Percentiles rank a stretch among this genome's conserved stretches.
phyloP scores from a whole-genome alignment of 2,329 filamentous ascomycete genomes.

The Phaeomoniella chlamydospora region DNA sequence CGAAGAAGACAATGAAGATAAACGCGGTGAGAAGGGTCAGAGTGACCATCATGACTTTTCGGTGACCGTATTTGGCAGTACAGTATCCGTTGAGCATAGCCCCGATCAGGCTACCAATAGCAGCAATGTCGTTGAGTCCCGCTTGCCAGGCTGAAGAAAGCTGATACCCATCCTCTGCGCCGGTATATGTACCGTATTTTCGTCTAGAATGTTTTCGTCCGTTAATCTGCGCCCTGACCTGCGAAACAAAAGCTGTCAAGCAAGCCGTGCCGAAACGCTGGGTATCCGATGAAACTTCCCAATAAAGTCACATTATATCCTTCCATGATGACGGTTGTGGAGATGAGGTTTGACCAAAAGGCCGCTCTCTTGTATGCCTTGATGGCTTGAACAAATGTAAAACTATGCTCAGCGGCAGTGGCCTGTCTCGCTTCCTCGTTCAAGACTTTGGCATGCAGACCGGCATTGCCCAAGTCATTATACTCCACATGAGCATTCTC shows the following conservation, averaged over 20 bases:
- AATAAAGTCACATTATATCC: conserved; percentile 16
- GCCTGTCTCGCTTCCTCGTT: conserved; percentile 8
- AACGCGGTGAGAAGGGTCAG: conserved; percentile 29
- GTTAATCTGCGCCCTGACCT: too few relatives aligned
- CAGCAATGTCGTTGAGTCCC: conserved; percentile 3
- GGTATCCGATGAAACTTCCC: conserved; percentile 16
- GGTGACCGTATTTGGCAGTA: conserved; percentile 22
- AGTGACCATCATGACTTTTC: conserved; percentile 31
- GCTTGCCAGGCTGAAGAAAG: conserved; percentile 8
- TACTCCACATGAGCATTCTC: background rate
- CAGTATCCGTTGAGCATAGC: background rate
- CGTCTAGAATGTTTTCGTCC: too few relatives aligned
- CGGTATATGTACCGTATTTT: conserved; percentile 25
- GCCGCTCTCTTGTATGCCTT: conserved; percentile 15
- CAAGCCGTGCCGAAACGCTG: conserved; percentile 22
- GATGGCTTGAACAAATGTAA: conserved; percentile 12
- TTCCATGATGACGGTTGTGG: conserved; percentile 15
- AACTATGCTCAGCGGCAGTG: conserved; percentile 12
- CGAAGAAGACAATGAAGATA: conserved; percentile 36
- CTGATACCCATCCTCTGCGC: conserved; percentile 4
- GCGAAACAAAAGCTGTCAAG: too few relatives aligned
- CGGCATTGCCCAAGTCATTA: background rate
- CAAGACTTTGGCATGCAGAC: background rate
- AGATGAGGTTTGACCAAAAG: conserved; percentile 13
- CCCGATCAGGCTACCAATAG: background rate